phyloP scores from a whole-genome alignment of 305 asterid genomes.

The Fraxinus latifolia region DNA sequence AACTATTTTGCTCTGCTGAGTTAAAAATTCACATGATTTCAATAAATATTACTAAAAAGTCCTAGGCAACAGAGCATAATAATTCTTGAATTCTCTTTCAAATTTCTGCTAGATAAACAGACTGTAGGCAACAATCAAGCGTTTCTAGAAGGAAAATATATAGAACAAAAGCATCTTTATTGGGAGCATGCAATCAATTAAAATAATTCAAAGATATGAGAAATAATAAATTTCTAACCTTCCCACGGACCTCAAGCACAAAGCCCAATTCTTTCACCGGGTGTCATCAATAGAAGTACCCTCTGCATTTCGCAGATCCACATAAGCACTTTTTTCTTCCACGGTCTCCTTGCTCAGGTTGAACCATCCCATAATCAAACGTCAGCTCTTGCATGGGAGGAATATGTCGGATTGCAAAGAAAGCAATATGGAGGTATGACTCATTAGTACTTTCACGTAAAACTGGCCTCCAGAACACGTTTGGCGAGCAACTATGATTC shows the following conservation, averaged over 20 bases:
- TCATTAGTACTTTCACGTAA: slow-evolving; percentile 59
- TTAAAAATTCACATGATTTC: not conserved
- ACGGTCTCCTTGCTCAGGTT: slow-evolving; percentile 46
- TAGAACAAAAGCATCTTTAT: not conserved
- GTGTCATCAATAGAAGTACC: slow-evolving; percentile 57
- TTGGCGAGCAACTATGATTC: slow-evolving; percentile 91
- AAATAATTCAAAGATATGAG: not conserved
- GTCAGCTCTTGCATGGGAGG: slow-evolving; percentile 95
- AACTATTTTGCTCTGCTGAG: not conserved
- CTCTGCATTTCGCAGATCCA: slow-evolving; percentile 70
- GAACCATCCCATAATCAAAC: slow-evolving; percentile 68
- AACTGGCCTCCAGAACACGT: slow-evolving; percentile 74
- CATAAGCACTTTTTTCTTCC: slow-evolving; percentile 76
- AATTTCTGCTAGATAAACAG: not conserved
- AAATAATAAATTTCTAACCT: slow-evolving; percentile 30
- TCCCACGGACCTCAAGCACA: slow-evolving; percentile 26
- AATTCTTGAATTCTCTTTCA: not conserved
- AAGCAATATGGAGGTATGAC: slow-evolving; percentile 67
- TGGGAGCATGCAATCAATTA: slow-evolving; percentile 3
- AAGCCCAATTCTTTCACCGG: slow-evolving; percentile 4
- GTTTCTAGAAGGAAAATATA: slow-evolving; percentile 31
- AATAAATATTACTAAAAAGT: not conserved
- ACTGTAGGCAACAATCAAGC: not conserved
- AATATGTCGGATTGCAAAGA: slow-evolving; percentile 74
- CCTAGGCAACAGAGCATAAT: not conserved